These are phyloP conservation scores for Daldinia sp. DNA, from an alignment of 2,329 filamentous ascomycete species.

Conservation along the genomic window DNA sequence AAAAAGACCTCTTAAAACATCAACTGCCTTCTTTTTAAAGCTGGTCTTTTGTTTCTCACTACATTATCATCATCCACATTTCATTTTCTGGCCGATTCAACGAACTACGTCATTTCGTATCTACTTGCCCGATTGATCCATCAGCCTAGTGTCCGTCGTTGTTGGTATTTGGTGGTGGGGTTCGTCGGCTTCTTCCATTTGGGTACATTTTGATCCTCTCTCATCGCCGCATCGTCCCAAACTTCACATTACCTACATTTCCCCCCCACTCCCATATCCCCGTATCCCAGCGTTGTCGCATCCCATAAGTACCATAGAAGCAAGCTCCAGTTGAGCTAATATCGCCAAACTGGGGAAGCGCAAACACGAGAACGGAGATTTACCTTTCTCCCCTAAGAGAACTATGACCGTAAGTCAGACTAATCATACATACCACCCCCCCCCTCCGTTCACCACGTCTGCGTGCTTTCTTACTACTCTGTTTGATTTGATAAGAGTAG, in stretches of 20 bases:
- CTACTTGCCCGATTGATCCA: conserved; percentile 27
- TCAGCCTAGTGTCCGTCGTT: conserved; percentile 23
- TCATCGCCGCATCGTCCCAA: conserved; percentile 14
- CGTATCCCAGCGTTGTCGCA: neutral
- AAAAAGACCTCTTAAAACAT: conserved; percentile 11
- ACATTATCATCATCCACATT: conserved; percentile 1
- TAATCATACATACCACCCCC: neutral
- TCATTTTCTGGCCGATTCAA: conserved; percentile 16
- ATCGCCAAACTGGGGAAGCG: conserved; percentile 73
- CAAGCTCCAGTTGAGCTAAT: conserved; percentile 40
- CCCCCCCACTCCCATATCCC: neutral
- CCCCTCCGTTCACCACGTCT: neutral
- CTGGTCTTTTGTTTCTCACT: conserved; percentile 28
- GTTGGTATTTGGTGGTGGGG: conserved; percentile 41
- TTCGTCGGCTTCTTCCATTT: conserved; percentile 33
- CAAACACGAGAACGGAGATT: conserved; percentile 72
- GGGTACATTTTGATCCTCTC: conserved; percentile 34
- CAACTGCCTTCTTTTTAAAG: conserved; percentile 19
- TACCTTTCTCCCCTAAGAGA: conserved; percentile 68
- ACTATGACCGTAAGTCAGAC: conserved; percentile 69
- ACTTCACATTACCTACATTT: neutral
- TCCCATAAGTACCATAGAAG: conserved; percentile 15
- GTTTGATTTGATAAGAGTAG: neutral
- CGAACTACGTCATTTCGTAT: conserved; percentile 37
- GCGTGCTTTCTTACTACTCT: neutral